Evolutionary conservation across 164 flowering plant genomes (phyloP), one percentile per base, ranked within the genome.

Genomic region (Saururus chinensis): DNA sequence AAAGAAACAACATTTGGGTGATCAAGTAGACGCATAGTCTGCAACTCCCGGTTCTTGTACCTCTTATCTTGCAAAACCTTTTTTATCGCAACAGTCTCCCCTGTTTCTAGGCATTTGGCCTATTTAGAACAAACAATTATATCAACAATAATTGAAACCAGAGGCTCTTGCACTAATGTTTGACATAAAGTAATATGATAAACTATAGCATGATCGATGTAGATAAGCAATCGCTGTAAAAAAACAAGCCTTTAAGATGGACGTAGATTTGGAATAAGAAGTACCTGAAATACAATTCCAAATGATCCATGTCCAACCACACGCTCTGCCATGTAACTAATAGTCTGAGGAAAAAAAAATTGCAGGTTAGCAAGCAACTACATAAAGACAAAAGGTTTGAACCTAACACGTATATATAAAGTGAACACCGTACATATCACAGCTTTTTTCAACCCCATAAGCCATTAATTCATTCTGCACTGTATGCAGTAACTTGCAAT

Each of bases 321-420:
- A 40, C 92, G 85, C 74, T 85, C 92, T 5, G 92, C 92, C 92
- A 85, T 85, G 78, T 83, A 82, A 66, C 89, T 84, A 59, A 86
- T 81, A 12, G 87, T 84, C 89, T 84, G 75, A 59, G 40, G 40
- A 4, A 23, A 22, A 1, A 8, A 53, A 9, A n/a, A 53, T 51
- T 30, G 24, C 19, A 53, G 23, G 24, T 53, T 42, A 42, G 49
- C 12, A 42, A 42, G 17, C 17, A 42, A 30, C 37, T 30, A 2
- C 37, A 30, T 6, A 30, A 30, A 30, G 37, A 30, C 37, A 30
- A 19, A 17, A 53, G 55, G 55, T 1, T 21, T 53, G 22, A 42
- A 42, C 49, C 49, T 42, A 42, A 42, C 12, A 40, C 11, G 42
- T 6, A 40, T 40, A 6, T 6, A 11, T 40, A 11, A 6, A 40